These are phyloP conservation scores for Solanum paucissectum DNA, from an alignment of 257 asterid species.

Conservation along the genomic window DNA sequence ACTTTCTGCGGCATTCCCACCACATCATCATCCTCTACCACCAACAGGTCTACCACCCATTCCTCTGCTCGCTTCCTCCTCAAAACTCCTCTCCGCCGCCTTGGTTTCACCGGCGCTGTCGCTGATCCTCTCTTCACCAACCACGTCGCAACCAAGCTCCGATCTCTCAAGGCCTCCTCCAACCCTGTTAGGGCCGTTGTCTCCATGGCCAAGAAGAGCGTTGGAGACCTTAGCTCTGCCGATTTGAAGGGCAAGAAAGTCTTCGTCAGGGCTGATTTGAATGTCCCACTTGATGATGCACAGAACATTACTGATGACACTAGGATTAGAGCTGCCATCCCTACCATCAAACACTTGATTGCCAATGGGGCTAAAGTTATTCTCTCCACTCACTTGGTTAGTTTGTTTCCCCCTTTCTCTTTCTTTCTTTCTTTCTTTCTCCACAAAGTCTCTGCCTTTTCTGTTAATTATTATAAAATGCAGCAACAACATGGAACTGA, in stretches of 20 bases:
- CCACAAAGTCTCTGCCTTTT: not conserved
- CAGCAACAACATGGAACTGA: not conserved
- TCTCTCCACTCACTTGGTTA: slow-evolving; percentile 49
- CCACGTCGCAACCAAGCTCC: slow-evolving; percentile 42
- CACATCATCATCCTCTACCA: slow-evolving; percentile 30
- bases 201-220: slow-evolving; percentile 60
- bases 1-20: slow-evolving; percentile 37
- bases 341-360: slow-evolving; percentile 58
- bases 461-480: not conserved
- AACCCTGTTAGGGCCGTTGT: slow-evolving; percentile 38
- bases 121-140: slow-evolving; percentile 27
- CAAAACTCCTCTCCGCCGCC: slow-evolving; percentile 37
- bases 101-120: slow-evolving; percentile 37
- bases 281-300: slow-evolving; percentile 63
- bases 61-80: slow-evolving; percentile 40
- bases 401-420: slow-evolving; percentile 3
- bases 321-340: slow-evolving; percentile 73
- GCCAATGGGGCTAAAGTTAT: slow-evolving; percentile 59
- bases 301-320: slow-evolving; percentile 66
- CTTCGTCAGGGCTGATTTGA: slow-evolving; percentile 64
- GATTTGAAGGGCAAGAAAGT: slow-evolving; percentile 70
- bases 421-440: not conserved
- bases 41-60: not conserved
- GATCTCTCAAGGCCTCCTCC: slow-evolving; percentile 19
- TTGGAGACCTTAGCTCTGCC: slow-evolving; percentile 38